phyloP scores from a whole-genome alignment of 371 early-diverging fungal genomes.

The Phascolomyces articulosus region DNA sequence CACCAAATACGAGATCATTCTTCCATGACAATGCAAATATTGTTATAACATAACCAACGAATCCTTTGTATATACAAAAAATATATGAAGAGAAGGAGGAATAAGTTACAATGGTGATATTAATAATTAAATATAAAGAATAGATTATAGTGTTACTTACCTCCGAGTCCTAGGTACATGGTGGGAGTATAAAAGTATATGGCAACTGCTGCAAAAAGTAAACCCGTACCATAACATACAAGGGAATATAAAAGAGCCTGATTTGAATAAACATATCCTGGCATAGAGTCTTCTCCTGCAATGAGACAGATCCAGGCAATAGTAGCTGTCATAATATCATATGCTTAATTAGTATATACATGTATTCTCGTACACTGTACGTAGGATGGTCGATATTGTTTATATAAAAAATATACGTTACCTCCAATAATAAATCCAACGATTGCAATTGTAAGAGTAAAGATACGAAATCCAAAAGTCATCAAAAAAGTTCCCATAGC shows the following conservation, averaged over 20 bases:
- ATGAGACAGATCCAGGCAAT: slow-evolving; percentile 30
- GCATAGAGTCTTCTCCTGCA: slow-evolving; percentile 29
- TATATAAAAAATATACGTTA: too few species aligned
- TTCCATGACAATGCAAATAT: slow-evolving; percentile 45
- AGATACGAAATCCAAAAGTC: slow-evolving; percentile 24
- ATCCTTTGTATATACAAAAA: too few species aligned
- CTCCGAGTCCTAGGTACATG: slow-evolving; percentile 22
- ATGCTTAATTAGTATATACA: neutral
- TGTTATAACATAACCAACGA: slow-evolving; percentile 31
- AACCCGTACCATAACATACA: slow-evolving; percentile 22
- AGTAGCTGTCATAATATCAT: slow-evolving; percentile 22
- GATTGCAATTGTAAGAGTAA: slow-evolving; percentile 26
- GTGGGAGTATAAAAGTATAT: slow-evolving; percentile 20
- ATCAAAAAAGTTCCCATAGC: slow-evolving; percentile 21
- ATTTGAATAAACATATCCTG: slow-evolving; percentile 19
- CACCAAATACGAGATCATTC: slow-evolving; percentile 29
- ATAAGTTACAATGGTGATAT: too few species aligned
- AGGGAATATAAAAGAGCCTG: slow-evolving; percentile 20
- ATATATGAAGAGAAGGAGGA: too few species aligned
- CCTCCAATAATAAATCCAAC: slow-evolving; percentile 32
- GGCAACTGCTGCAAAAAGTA: slow-evolving; percentile 13
- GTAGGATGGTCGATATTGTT: too few species aligned
- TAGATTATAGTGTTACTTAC: too few species aligned
- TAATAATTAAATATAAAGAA: too few species aligned
- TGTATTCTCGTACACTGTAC: too few species aligned